Conservation (phyloP, 257 asterid genomes). For the Lycium ferocissimum region DNA sequence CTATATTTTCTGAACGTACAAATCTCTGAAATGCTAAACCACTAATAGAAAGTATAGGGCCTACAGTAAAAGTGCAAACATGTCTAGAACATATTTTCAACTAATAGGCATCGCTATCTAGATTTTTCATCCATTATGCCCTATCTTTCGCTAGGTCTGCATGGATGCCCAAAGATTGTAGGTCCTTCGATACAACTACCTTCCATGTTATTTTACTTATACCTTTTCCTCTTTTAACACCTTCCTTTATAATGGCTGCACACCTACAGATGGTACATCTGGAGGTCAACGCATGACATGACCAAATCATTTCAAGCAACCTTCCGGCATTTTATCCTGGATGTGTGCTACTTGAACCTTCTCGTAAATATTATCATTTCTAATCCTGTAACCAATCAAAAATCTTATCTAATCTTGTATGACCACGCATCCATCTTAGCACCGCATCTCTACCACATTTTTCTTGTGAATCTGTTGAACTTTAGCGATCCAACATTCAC, state of each 20-base stretch:
- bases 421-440: constrained; percentile 1
- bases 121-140: neutral
- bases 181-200: neutral
- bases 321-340: neutral
- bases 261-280: neutral
- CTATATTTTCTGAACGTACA: neutral
- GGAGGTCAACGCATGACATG: neutral
- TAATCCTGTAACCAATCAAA: neutral
- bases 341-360: neutral
- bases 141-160: neutral
- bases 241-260: neutral
- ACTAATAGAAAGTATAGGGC: neutral
- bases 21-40: neutral
- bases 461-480: neutral
- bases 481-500: neutral
- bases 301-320: constrained; percentile 1
- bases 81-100: neutral
- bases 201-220: neutral
- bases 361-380: neutral
- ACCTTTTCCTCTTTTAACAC: neutral
- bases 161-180: neutral
- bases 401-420: neutral
- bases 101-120: neutral
- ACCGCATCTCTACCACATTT: neutral
- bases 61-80: neutral